phyloP scores from a whole-genome alignment of 176 grass and related monocot genomes.

The Triticum timopheevii region DNA sequence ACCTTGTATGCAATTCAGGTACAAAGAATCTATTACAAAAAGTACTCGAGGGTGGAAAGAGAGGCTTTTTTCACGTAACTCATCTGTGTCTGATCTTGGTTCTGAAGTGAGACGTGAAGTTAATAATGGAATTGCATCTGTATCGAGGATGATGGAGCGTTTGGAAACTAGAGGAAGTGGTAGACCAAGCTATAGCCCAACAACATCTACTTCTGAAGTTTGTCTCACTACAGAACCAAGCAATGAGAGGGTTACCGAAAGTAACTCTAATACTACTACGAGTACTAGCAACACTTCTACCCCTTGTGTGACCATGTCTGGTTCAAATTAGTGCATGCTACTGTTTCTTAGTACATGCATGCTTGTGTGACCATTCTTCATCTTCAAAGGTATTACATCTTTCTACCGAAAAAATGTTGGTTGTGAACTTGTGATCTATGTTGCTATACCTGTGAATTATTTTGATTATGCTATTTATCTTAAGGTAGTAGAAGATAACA shows the following conservation, averaged over 20 bases:
- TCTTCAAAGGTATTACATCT: constrained; percentile 38
- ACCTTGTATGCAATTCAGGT: constrained; percentile 48
- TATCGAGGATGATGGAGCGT: constrained; percentile 92
- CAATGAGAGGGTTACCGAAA: constrained; percentile 34
- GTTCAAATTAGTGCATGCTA: constrained; percentile 42
- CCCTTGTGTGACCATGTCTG: constrained; percentile 48
- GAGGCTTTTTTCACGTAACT: constrained; percentile 73
- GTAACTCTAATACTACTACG: constrained; percentile 30
- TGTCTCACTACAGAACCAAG: constrained; percentile 10
- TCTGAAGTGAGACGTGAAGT: constrained; percentile 95
- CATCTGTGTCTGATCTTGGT: constrained; percentile 76
- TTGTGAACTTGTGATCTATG: neutral
- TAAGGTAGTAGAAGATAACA: neutral
- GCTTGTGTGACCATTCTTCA: too few relatives aligned
- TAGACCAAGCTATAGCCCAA: constrained; percentile 35
- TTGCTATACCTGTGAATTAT: neutral
- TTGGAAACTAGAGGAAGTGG: constrained; percentile 73
- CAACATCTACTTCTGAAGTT: constrained; percentile 48
- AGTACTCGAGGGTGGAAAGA: constrained; percentile 95
- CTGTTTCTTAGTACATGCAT: too few relatives aligned
- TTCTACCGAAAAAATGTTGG: neutral
- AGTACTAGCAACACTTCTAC: constrained; percentile 32
- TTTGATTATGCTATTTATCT: neutral
- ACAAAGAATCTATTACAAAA: constrained; percentile 97
- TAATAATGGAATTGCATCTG: constrained; percentile 83